Base-by-base conservation (phyloP, 208 protist species). In the Naegleria fowleri region DNA sequence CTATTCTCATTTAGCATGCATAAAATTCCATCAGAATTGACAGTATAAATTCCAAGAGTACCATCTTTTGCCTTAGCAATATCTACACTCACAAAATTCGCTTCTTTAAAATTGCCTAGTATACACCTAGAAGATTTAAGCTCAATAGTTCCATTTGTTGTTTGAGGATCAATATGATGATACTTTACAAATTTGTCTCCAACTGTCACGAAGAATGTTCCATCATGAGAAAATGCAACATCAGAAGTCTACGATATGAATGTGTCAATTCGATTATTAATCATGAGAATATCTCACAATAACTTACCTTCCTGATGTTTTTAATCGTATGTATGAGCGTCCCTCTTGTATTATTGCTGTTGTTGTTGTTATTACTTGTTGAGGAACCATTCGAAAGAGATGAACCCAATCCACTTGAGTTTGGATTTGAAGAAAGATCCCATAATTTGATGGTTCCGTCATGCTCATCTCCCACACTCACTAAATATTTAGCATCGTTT, bases 381-480 rank as follows among this genome's bases (percentile, higher is more conserved):
- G 55, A 67, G 19, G 55, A 67, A 19, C 19, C 13, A 19, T 2
- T 29, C 11, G 55, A 67, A 29, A 67, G n/a, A 36, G 29, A 36
- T 79, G 67, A 79, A 36, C 25, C 29, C 4, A 36, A 36, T 13
- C 7, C 29, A 36, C 29, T 79, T 2, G 13, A 9, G n/a, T 79
- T 79, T 13, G n/a, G 19, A 79, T 58, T 58, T 25, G 41, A 40
- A 36, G 11, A 25, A 22, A 38, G 19, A 43, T 29, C 90, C 92
- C 91, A 92, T 22, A 90, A 51, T 19, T 90, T 93, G 29, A 93
- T n/a, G 0, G 75, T 88, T 25, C 92, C 92, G 36, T 93, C 92
- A 76, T 93, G 13, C 41, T 93, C 79, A 38, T 91, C 51, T 13
- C 92, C 92, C 6, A 93, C 92, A 29, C 67, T 91, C 15, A 93